Evolutionary conservation across 2,329 filamentous ascomycete genomes (phyloP), one percentile per base, ranked within the genome.

Genomic region (Alternaria novae-zelandiae): DNA sequence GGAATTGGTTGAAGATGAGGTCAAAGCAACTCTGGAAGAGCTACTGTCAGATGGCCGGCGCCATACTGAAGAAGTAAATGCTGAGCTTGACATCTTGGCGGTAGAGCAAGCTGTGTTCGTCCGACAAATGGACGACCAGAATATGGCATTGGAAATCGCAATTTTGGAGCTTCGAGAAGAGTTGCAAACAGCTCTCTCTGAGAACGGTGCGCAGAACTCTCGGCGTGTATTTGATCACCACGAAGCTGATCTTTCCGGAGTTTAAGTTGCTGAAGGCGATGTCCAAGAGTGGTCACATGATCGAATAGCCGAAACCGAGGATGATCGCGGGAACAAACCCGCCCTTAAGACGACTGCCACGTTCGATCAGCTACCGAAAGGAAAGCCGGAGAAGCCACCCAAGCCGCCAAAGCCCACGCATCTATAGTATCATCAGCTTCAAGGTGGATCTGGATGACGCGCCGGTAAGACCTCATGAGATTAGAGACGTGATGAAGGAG

Each of bases 241-340:
- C 5, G 17, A 21, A 47, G 20, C 54, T 13, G 43, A 20, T 43
- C 25, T 47, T 17, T 4, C n/a, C 11, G 26, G 50, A 13, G 21
- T 17, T 2, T 28, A 43, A 47, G 25, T 21, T 23, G 21, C 26
- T 28, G 21, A 0, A 55, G n/a, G 6, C 13, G 51, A 45, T 17
- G 30, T 5, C 36, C 21, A 54, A 23, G 30, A 12, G 20, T 26
- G 12, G 25, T 59, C 60, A 63, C 56, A 50, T 25, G 60, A 59
- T 25, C 23, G 26, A 45, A 26, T 45, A 59, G 61, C 61, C 56
- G 56, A 26, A 59, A 28, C 56, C 61, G 56, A 60, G 50, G 61
- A 44, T 54, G 17, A 23, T 59, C 13, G 36, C 26, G 51, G 26
- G 26, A 53, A 43, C 47, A 43, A 17, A 32, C 21, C 6, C 11